Percentiles rank a stretch among this genome's conserved stretches.
Conservation (phyloP, 192 early-diverging fungal species). For the Backusella australiensis region DNA sequence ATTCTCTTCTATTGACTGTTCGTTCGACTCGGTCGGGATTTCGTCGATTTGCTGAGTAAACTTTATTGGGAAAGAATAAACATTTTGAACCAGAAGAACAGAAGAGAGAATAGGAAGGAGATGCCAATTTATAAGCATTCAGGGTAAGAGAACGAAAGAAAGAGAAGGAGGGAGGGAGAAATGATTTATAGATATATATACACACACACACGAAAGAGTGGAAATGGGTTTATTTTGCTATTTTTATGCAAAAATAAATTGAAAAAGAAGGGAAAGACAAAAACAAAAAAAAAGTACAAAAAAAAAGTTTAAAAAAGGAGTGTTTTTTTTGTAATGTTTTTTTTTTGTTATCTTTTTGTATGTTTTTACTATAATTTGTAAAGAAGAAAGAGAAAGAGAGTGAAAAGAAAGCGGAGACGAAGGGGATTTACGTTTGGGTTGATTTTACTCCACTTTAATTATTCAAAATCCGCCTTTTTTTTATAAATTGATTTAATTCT, state of each 20-base stretch:
- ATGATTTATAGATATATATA: neutral
- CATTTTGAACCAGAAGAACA: neutral
- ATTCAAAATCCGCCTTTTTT: neutral
- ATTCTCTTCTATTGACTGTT: conserved; percentile 5
- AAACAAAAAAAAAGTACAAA: neutral
- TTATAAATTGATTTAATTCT: neutral
- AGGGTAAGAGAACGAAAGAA: neutral
- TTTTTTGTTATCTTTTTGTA: neutral
- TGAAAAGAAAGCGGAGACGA: neutral
- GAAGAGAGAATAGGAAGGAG: neutral
- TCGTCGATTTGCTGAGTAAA: neutral
- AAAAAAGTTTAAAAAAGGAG: neutral
- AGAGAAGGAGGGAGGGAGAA: neutral
- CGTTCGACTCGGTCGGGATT: neutral
- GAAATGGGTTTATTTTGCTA: neutral
- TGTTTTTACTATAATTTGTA: neutral
- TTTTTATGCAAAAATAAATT: neutral
- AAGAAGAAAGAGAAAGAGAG: neutral
- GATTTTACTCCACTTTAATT: conserved; percentile 3
- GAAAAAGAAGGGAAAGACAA: neutral
- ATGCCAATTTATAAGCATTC: neutral
- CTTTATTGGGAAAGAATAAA: neutral
- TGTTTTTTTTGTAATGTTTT: neutral
- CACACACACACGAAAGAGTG: neutral
- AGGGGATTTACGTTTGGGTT: neutral